Evolutionary conservation across 1,284 basidiomycete genomes (phyloP), one percentile per base, ranked within the genome.

Genomic region (Malassezia pachydermatis): DNA sequence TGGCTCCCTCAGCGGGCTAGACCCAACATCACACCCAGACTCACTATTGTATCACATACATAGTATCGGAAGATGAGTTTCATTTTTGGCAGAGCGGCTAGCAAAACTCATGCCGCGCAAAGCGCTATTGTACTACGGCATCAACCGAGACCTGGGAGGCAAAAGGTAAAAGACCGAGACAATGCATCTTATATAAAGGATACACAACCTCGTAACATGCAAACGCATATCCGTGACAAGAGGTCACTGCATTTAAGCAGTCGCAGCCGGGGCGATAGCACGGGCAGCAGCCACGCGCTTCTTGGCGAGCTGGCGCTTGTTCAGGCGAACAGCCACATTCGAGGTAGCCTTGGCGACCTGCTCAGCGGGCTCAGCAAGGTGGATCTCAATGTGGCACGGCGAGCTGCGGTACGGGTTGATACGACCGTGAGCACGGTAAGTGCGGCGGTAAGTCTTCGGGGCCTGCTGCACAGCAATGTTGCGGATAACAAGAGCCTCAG

Each of bases 391-490:
- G 74, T 99, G 94, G 76, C 83, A 84, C 46, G 88, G 88, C 78
- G 86, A 83, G 47, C 86, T 86, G 76, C 88, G 84, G 65, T 72
- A 75, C 29, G 73, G 72, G 63, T 74, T 74, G 52, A 73, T 89
- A 69, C 87, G 84, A 82, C 87, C 87, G 76, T 90, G 88, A 45
- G 94, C 94, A 77, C 94, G 89, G 83, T 94, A 99, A 63, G 94
- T 99, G 74, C 94, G 87, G 72, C 94, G 88, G 76, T 88, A 88
- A 74, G 94, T 99, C 88, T 98, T 98, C 84, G 92, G 94, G 62
- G 94, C 94, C 78, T 98, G 92, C 75, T 99, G 86, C 57, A 98
- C 89, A 62, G 88, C 86, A 65, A 98, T 95, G 81, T 85, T 94
- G 79, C 86, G 89, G 80, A 99, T 92, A 73, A 77, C 68, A 51